Conservation (phyloP, 768 basidiomycete genomes). For the Lactarius quietus region DNA sequence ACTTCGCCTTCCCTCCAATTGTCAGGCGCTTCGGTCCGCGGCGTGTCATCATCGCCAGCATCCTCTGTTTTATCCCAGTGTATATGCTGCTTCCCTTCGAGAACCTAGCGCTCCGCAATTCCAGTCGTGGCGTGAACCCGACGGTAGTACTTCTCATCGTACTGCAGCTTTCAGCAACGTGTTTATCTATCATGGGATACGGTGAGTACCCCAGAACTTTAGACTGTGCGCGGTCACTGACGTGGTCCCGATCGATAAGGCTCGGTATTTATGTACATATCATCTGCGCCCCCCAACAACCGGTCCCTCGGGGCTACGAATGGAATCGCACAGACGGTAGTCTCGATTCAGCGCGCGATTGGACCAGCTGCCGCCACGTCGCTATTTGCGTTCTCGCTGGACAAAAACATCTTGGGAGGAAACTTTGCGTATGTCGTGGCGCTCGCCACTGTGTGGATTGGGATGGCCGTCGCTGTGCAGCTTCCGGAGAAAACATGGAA, state of each 20-base stretch:
- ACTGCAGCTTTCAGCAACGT: constrained; percentile 11
- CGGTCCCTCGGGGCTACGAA: constrained; percentile 67
- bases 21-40: constrained; percentile 38
- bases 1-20: constrained; percentile 37
- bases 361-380: too few species aligned
- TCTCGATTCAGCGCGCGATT: too few species aligned
- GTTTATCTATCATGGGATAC: constrained; percentile 15
- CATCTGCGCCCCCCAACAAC: constrained; percentile 59
- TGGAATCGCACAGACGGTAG: too few species aligned
- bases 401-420: constrained; percentile 47
- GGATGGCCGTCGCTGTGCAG: background rate
- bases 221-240: background rate
- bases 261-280: constrained; percentile 68
- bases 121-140: background rate
- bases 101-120: constrained; percentile 6
- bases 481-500: constrained; percentile 13
- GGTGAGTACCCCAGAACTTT: background rate
- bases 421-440: constrained; percentile 14
- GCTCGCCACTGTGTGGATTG: background rate
- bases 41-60: constrained; percentile 31
- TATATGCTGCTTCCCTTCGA: constrained; percentile 32
- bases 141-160: background rate
- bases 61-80: constrained; percentile 28
- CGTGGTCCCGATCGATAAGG: constrained; percentile 38
- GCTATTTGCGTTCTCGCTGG: too few species aligned